A percentile compares a stretch with the other conserved stretches of the same genome.
phyloP scores from a whole-genome alignment of 352 stramenopile species.

The Lagenidium sp. region DNA sequence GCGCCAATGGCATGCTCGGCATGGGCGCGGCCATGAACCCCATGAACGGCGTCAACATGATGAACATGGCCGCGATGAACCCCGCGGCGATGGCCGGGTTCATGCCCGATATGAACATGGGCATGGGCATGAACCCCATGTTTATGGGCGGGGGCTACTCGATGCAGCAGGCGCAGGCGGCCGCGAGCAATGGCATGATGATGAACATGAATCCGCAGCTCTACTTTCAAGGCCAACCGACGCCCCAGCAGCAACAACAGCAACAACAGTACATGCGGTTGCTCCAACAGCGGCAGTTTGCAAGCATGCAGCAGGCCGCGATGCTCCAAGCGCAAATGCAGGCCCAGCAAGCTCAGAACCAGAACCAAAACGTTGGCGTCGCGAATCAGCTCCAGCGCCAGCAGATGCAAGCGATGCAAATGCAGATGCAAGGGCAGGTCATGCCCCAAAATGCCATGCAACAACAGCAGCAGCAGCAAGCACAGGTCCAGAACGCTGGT shows the following conservation, averaged over 20 bases:
- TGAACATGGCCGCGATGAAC: constrained; percentile 49
- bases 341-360: constrained; percentile 11
- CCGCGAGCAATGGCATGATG: constrained; percentile 58
- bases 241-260: constrained; percentile 34
- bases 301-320: constrained; percentile 23
- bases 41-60: constrained; percentile 19
- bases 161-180: constrained; percentile 42
- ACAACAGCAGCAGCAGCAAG: constrained; percentile 1
- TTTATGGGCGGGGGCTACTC: constrained; percentile 54
- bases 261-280: constrained; percentile 79
- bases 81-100: constrained; percentile 8
- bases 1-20: constrained; percentile 4
- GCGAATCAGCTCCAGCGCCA: background rate
- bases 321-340: constrained; percentile 12
- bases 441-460: background rate
- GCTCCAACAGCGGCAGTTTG: constrained; percentile 31
- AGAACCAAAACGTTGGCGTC: background rate
- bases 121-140: constrained; percentile 49
- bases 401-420: constrained; percentile 7
- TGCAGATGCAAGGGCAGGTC: background rate
- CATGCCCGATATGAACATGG: constrained; percentile 43
- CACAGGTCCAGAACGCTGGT: too few relatives aligned
- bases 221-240: constrained; percentile 55
- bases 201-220: constrained; percentile 50
- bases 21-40: constrained; percentile 20